Percentiles rank a stretch among this genome's conserved stretches.
Conservation (phyloP, 768 basidiomycete species). For the Podaxis pistillaris region DNA sequence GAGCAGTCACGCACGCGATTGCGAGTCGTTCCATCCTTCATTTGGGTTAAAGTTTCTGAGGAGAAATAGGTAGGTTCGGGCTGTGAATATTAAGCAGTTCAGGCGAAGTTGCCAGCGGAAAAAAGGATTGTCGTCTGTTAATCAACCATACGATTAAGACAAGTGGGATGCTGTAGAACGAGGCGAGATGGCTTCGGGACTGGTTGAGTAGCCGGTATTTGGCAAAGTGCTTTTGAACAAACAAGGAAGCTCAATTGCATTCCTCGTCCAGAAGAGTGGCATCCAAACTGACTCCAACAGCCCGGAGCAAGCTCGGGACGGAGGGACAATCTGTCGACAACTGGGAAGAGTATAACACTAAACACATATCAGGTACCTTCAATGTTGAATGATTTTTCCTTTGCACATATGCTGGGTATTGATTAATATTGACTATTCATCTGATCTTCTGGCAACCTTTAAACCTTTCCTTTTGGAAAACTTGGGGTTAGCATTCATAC, state of each 20-base stretch:
- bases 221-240: background rate
- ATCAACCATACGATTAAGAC: background rate
- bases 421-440: background rate
- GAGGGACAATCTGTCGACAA: background rate
- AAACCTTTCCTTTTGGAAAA: background rate
- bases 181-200: background rate
- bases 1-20: constrained; percentile 22
- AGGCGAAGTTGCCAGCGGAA: background rate
- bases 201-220: background rate
- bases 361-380: background rate
- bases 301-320: background rate
- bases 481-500: background rate
- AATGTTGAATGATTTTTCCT: background rate
- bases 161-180: background rate
- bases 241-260: background rate
- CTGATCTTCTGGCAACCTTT: background rate
- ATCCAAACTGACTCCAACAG: background rate
- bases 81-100: no score
- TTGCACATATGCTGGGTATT: background rate
- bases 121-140: background rate
- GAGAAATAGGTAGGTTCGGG: no score
- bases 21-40: constrained; percentile 18
- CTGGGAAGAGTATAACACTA: background rate
- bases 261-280: background rate
- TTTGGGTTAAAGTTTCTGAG: background rate